phyloP scores from a whole-genome alignment of 805 yeast genomes.

The Candida takata region DNA sequence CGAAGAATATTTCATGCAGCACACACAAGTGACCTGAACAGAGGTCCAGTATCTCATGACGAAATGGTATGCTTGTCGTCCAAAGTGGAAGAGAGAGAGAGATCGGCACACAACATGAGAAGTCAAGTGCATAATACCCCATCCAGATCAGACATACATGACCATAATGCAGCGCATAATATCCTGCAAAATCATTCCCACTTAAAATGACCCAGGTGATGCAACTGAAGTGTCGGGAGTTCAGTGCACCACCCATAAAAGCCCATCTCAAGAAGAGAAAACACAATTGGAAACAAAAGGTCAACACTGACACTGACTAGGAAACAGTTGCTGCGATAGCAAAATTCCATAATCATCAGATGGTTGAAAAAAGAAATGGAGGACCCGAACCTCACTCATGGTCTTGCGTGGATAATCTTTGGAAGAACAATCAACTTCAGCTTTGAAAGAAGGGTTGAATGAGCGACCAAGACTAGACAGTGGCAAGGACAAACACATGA shows the following conservation, averaged over 20 bases:
- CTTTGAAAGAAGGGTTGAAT: not conserved
- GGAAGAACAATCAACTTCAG: no score
- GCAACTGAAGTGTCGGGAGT: slow-evolving; percentile 82
- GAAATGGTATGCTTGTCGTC: no score
- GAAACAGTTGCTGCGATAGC: slow-evolving; percentile 6
- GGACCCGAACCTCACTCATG: slow-evolving; percentile 66
- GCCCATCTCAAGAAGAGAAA: slow-evolving; percentile 5
- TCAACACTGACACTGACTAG: slow-evolving; percentile 5
- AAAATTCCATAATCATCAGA: slow-evolving; percentile 1
- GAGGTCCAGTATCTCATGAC: no score
- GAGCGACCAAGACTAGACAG: not conserved
- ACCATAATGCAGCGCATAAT: not conserved
- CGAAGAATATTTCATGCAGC: no score
- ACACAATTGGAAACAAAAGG: slow-evolving; percentile 1
- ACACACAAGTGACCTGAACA: no score
- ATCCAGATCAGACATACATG: no score
- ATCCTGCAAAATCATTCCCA: slow-evolving; percentile 1
- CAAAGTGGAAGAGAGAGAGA: no score
- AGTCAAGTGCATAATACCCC: not conserved
- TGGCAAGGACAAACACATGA: slow-evolving; percentile 2
- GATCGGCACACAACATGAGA: not conserved
- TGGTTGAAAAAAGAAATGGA: slow-evolving; percentile 26
- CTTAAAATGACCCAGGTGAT: slow-evolving; percentile 4
- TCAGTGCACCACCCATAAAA: slow-evolving; percentile 41
- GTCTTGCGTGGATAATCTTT: not conserved